Evolutionary conservation across 169 alveolate genomes (phyloP), one percentile per base, ranked within the genome.

Genomic region (Fabrea salina): DNA sequence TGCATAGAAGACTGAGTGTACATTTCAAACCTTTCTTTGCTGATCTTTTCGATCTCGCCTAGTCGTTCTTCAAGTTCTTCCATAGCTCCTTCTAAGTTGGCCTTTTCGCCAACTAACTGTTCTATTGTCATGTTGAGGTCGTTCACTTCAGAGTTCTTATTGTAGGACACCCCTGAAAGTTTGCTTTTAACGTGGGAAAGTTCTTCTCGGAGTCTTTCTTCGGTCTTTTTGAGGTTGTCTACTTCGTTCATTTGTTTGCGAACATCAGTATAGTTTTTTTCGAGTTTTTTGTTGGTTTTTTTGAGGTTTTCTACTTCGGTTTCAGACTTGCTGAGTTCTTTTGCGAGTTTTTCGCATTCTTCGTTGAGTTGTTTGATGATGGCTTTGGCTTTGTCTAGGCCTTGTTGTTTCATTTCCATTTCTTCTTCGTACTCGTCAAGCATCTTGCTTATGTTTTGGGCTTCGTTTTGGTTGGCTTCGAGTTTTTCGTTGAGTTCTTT

Each of bases 201-300:
- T 33, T 72, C 66, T 30, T 50, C 70, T 72, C 80, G 47, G 8
- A 72, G 80, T 25, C 80, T 47, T 50, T 72, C 80, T 51, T 72
- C 80, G 19, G 80, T 72, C 51, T 51, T 72, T 72, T 51, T 72
- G 71, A 72, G 22, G 1, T 32, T 51, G 11, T 72, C 80, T 13
- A 50, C 30, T 33, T 51, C 54, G 6, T 27, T 8, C 70, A 27
- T 50, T 6, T 72, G 47, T 30, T 50, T 51, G 11, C 25, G 51
- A 50, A 32, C 47, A 32, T 30, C 80, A 51, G 70, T 72, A 2
- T 13, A 16, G 47, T 39, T 22, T 47, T 33, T 47, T 8, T 49
- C 70, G 8, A 50, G 67, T 7, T 35, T 19, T 2, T 70, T 19
- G 3, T 50, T 44, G 11, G 47, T 32, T 51, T 51, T 47, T 72